Conservation (phyloP, 2,329 filamentous ascomycete species). For the Lachnellula occidentalis region DNA sequence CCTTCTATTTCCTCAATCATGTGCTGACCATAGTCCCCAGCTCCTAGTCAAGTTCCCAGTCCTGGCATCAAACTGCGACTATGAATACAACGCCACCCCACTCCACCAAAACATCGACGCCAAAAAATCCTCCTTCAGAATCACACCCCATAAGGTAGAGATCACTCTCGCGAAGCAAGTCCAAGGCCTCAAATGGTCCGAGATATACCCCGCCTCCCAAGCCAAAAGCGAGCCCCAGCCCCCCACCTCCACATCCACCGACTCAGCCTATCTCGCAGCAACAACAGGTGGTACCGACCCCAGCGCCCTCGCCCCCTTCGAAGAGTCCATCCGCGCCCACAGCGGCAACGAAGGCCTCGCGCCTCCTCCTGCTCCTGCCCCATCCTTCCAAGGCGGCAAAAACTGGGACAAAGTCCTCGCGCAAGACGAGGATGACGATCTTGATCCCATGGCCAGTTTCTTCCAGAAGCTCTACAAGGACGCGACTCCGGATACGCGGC, state of each 20-base stretch:
- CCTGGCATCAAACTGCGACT: slow-evolving; percentile 42
- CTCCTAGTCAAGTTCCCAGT: slow-evolving; percentile 55
- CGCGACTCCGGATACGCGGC: slow-evolving; percentile 71
- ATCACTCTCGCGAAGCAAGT: slow-evolving; percentile 63
- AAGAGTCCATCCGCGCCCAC: background rate
- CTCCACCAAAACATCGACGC: slow-evolving; percentile 63
- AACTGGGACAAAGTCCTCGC: slow-evolving; percentile 80
- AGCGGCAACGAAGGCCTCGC: background rate
- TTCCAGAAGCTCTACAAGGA: slow-evolving; percentile 85
- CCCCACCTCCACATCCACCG: slow-evolving; percentile 5
- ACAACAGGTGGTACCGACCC: background rate
- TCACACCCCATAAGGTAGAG: slow-evolving; percentile 77
- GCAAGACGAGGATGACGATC: slow-evolving; percentile 49
- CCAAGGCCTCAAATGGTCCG: slow-evolving; percentile 39
- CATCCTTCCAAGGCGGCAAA: slow-evolving; percentile 70
- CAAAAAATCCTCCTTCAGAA: slow-evolving; percentile 51
- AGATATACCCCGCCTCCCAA: slow-evolving; percentile 2
- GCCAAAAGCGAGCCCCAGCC: slow-evolving; percentile 13
- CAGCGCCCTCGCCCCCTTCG: background rate
- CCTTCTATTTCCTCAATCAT: slow-evolving; percentile 9
- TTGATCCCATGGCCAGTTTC: slow-evolving; percentile 69
- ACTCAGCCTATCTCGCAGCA: too few relatives aligned
- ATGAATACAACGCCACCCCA: slow-evolving; percentile 58
- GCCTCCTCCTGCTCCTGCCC: slow-evolving; percentile 29
- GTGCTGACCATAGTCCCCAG: slow-evolving; percentile 29